These are phyloP conservation scores for Elaeis oleifera DNA, from an alignment of 202 grass and related monocot species.

Conservation along the genomic window DNA sequence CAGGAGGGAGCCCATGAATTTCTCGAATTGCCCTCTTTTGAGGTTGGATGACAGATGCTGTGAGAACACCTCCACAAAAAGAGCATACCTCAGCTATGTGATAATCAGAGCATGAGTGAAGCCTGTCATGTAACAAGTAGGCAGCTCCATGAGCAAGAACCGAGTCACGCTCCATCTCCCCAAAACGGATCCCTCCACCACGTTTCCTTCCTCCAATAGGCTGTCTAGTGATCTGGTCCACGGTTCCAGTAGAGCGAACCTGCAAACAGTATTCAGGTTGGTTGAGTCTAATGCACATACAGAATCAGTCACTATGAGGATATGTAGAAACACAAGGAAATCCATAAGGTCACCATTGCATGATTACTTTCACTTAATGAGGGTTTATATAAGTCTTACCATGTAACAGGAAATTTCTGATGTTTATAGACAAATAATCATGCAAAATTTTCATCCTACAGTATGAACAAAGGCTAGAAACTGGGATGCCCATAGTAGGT, in stretches of 20 bases:
- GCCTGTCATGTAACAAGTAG: conserved; percentile 79
- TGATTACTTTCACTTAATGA: too few relatives aligned
- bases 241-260: conserved; percentile 72
- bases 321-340: too few relatives aligned
- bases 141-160: conserved; percentile 78
- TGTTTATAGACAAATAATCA: too few relatives aligned
- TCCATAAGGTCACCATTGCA: too few relatives aligned
- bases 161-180: conserved; percentile 93
- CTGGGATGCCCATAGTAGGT: too few relatives aligned
- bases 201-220: conserved; percentile 92
- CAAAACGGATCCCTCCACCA: conserved; percentile 89
- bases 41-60: conserved; percentile 34
- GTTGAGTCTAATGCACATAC: too few relatives aligned
- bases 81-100: conserved; percentile 91
- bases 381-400: too few relatives aligned
- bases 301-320: too few relatives aligned
- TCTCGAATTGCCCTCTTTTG: conserved; percentile 52
- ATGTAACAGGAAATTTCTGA: too few relatives aligned
- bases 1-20: conserved; percentile 42
- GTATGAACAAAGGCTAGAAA: too few relatives aligned
- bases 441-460: too few relatives aligned
- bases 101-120: conserved; percentile 89
- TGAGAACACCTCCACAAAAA: conserved; percentile 62
- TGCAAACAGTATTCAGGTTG: conserved; percentile 9
- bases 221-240: conserved; percentile 83